These are phyloP conservation scores for Iberis pinnata DNA, from an alignment of 345 rosid species.

Conservation along the genomic window DNA sequence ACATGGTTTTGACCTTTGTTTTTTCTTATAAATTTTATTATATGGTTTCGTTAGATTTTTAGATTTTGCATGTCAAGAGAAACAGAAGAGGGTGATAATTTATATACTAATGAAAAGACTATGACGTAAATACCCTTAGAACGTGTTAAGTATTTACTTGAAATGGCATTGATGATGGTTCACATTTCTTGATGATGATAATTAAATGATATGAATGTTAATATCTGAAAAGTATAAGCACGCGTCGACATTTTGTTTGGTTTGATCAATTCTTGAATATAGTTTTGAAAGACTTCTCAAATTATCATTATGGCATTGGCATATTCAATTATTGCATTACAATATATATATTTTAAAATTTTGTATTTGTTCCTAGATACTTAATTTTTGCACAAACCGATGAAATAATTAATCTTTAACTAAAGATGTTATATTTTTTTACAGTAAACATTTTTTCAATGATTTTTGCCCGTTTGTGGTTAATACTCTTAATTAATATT, in stretches of 20 bases:
- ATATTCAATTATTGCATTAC: no score
- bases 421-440: no score
- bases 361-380: no score
- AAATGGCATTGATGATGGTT: constrained; percentile 19
- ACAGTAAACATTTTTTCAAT: no score
- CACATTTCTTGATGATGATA: constrained; percentile 13
- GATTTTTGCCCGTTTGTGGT: no score
- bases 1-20: constrained; percentile 26
- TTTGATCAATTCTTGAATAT: not conserved
- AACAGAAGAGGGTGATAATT: constrained; percentile 7
- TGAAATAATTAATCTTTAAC: no score
- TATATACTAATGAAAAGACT: constrained; percentile 7
- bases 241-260: constrained; percentile 11
- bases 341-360: no score
- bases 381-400: no score
- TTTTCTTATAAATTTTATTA: not conserved
- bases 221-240: constrained; percentile 16
- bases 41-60: constrained; percentile 13
- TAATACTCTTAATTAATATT: no score
- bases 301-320: no score
- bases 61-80: constrained; percentile 29
- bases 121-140: constrained; percentile 21
- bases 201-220: constrained; percentile 15
- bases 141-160: constrained; percentile 13
- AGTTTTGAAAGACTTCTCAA: not conserved